Percentiles rank a stretch among this genome's conserved stretches.
Conservation (phyloP, 495 filamentous ascomycete genomes). For the Usnea hakonensis region DNA sequence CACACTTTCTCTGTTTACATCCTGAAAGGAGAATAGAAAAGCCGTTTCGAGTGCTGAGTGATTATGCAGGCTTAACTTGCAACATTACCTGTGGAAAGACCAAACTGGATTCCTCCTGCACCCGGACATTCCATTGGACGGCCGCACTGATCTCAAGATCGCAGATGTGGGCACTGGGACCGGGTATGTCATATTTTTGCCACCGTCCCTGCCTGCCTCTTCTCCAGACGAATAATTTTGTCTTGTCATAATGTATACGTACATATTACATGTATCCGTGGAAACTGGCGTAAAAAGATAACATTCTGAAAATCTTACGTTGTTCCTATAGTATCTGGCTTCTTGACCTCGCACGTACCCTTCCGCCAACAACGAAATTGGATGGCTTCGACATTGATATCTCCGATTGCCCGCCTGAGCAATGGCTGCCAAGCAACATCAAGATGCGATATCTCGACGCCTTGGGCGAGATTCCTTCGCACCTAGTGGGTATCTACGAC, state of each 20-base stretch:
- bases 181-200: slow-evolving; percentile 20
- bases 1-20: too few species aligned
- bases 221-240: background rate
- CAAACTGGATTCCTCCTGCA: slow-evolving; percentile 27
- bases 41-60: background rate
- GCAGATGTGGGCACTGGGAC: slow-evolving; percentile 33
- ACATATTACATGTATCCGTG: too few species aligned
- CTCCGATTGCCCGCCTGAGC: slow-evolving; percentile 23
- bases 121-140: slow-evolving; percentile 23
- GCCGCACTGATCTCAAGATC: slow-evolving; percentile 22
- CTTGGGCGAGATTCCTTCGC: slow-evolving; percentile 20
- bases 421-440: slow-evolving; percentile 29
- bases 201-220: background rate
- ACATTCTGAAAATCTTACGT: background rate
- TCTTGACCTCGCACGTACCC: slow-evolving; percentile 25
- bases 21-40: too few species aligned
- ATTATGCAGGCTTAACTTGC: slow-evolving; percentile 23
- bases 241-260: too few species aligned
- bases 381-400: slow-evolving; percentile 32
- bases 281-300: too few species aligned
- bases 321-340: slow-evolving; percentile 28
- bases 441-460: slow-evolving; percentile 26
- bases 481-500: slow-evolving; percentile 30
- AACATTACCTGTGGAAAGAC: slow-evolving; percentile 29
- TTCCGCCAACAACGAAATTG: slow-evolving; percentile 24